A percentile compares a stretch with the other conserved stretches of the same genome.
These are phyloP conservation scores for Hortaea werneckii DNA, from an alignment of 2,329 filamentous ascomycete species.

Conservation along the genomic window DNA sequence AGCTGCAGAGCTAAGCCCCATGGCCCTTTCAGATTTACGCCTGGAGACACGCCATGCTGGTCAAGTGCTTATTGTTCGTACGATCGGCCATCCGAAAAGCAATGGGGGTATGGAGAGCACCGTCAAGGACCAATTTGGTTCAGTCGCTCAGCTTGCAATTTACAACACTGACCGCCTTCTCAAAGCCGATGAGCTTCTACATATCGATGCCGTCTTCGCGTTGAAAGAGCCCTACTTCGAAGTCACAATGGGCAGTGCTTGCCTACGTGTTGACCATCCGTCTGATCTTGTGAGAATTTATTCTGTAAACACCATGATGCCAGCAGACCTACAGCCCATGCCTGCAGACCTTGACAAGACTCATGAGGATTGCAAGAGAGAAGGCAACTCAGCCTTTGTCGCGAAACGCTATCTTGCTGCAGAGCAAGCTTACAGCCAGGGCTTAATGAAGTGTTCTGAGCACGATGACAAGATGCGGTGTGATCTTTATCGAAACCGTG, in stretches of 20 bases:
- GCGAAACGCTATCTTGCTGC: constrained; percentile 10
- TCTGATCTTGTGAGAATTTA: constrained; percentile 12
- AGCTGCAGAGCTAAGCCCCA: constrained; percentile 8
- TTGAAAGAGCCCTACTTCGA: constrained; percentile 21
- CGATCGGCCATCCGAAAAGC: constrained; percentile 7
- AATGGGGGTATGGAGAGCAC: constrained; percentile 6
- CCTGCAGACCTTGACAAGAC: constrained; percentile 1
- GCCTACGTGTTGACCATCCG: constrained; percentile 19
- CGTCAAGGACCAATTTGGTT: constrained; percentile 28
- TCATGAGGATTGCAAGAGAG: constrained; percentile 8
- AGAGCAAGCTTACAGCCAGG: constrained; percentile 6
- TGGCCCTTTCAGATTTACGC: constrained; percentile 11
- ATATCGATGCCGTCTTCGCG: constrained; percentile 9
- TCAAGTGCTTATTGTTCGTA: constrained; percentile 11
- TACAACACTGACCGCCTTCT: constrained; percentile 8
- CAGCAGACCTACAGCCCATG: constrained; percentile 1
- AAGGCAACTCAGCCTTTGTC: constrained; percentile 12
- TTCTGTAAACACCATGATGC: constrained; percentile 4
- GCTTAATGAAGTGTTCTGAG: constrained; percentile 1
- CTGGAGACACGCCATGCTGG: constrained; percentile 15
- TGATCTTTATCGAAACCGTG: constrained; percentile 16
- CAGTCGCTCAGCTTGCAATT: constrained; percentile 22
- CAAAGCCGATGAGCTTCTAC: constrained; percentile 5
- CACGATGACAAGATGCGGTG: neutral
- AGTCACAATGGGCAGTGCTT: constrained; percentile 3